Conservation (phyloP, 768 basidiomycete genomes). For the Nidula microcarpa region DNA sequence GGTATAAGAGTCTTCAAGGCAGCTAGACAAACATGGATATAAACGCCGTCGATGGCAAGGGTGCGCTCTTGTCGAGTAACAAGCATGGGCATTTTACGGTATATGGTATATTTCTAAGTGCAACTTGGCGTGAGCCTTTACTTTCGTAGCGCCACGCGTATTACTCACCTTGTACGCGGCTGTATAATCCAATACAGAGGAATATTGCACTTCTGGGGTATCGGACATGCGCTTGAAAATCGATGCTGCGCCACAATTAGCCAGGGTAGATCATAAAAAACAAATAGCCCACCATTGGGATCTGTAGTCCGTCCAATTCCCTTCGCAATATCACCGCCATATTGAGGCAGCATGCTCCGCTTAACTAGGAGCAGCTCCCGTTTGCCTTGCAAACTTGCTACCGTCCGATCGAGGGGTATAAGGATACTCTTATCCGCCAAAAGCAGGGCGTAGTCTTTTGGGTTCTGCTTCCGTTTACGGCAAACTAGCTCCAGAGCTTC, state of each 20-base stretch:
- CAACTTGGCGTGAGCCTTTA: background rate
- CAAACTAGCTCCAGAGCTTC: slow-evolving; percentile 89
- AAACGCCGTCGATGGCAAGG: slow-evolving; percentile 92
- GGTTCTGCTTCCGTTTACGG: slow-evolving; percentile 62
- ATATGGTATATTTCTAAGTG: slow-evolving; percentile 81
- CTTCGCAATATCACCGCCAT: slow-evolving; percentile 67
- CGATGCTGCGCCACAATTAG: slow-evolving; percentile 54
- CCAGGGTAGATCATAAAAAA: background rate
- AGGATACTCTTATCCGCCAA: slow-evolving; percentile 57
- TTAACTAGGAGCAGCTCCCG: slow-evolving; percentile 80
- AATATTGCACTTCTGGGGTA: slow-evolving; percentile 53
- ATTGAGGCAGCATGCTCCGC: slow-evolving; percentile 66
- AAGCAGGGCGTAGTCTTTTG: slow-evolving; percentile 82
- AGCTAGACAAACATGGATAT: slow-evolving; percentile 67
- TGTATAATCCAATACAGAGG: slow-evolving; percentile 71
- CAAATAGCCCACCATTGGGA: slow-evolving; percentile 71
- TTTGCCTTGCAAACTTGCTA: slow-evolving; percentile 91
- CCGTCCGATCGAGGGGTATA: slow-evolving; percentile 91
- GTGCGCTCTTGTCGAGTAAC: slow-evolving; percentile 87
- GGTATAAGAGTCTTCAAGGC: background rate
- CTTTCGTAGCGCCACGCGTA: background rate
- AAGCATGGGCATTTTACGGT: slow-evolving; percentile 92
- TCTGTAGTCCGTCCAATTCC: slow-evolving; percentile 75
- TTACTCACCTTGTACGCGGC: slow-evolving; percentile 77
- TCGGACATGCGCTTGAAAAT: slow-evolving; percentile 92